These are phyloP conservation scores for Salix exigua DNA, from an alignment of 345 rosid genomes.

Conservation along the genomic window DNA sequence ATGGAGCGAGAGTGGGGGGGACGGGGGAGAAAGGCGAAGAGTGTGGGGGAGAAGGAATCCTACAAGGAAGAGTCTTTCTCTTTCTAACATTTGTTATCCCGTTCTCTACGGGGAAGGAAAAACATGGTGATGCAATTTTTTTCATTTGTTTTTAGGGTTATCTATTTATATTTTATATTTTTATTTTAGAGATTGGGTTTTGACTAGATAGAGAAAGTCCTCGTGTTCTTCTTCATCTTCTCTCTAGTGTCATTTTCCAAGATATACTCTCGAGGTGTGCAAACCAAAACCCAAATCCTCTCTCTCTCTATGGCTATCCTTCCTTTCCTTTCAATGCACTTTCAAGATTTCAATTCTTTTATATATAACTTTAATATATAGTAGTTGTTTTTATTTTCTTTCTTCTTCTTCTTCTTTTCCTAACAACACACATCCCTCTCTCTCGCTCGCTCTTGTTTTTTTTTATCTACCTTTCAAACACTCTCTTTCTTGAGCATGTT, in stretches of 20 bases:
- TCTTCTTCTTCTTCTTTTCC: conserved; percentile 31
- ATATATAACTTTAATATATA: background rate
- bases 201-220: conserved; percentile 46
- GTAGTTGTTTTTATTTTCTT: conserved; percentile 15
- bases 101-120: conserved; percentile 60
- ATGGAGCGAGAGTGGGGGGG: background rate
- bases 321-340: conserved; percentile 21
- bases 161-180: background rate
- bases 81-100: conserved; percentile 45
- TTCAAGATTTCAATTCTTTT: conserved; percentile 17
- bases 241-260: conserved; percentile 58
- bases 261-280: conserved; percentile 65
- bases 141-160: background rate
- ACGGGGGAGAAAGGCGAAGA: conserved; percentile 13
- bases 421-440: conserved; percentile 30
- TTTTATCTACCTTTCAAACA: conserved; percentile 18
- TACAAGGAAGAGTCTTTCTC: conserved; percentile 33
- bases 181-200: conserved; percentile 25
- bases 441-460: conserved; percentile 25
- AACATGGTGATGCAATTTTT: conserved; percentile 22
- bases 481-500: conserved; percentile 43
- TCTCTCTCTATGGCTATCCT: conserved; percentile 22
- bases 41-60: conserved; percentile 45
- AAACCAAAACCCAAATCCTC: conserved; percentile 17
- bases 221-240: conserved; percentile 38